Evolutionary conservation across 805 yeast species (phyloP).

Genomic region (Starmerella vaccinii): DNA sequence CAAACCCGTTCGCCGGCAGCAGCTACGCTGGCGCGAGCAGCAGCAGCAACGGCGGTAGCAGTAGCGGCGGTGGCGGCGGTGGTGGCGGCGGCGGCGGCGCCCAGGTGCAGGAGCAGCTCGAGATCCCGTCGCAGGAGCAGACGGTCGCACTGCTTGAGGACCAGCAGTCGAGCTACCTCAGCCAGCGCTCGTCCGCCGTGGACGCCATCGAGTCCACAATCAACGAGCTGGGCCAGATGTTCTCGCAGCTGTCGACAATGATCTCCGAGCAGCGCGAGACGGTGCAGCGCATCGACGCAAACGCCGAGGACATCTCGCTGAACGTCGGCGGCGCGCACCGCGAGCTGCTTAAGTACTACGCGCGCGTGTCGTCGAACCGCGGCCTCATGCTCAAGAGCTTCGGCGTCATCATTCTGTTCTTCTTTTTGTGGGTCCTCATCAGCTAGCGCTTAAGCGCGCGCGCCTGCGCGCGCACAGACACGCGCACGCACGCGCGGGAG

Average conservation of each 20-base stretch:
- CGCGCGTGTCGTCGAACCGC: conserved; percentile 76
- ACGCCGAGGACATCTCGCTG: conserved; percentile 84
- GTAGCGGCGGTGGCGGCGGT: conserved; percentile 15
- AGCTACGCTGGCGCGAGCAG: too few relatives aligned
- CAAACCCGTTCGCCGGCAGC: conserved; percentile 26
- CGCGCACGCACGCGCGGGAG: neutral
- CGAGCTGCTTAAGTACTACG: conserved; percentile 81
- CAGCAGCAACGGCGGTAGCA: too few relatives aligned
- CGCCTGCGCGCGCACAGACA: too few relatives aligned
- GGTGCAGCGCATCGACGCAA: conserved; percentile 87
- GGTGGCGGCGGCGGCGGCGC: conserved; percentile 4
- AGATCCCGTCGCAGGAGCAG: conserved; percentile 80
- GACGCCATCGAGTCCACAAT: conserved; percentile 96
- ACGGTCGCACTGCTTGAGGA: conserved; percentile 74
- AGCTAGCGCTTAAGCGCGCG: conserved; percentile 13
- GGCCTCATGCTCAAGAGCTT: conserved; percentile 87
- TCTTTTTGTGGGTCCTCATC: conserved; percentile 30
- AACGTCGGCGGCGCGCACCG: conserved; percentile 91
- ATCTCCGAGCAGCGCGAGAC: conserved; percentile 95
- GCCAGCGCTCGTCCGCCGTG: conserved; percentile 78
- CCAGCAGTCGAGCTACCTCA: conserved; percentile 63
- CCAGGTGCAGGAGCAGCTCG: conserved; percentile 31
- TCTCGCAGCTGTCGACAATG: conserved; percentile 93
- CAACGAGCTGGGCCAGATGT: conserved; percentile 88
- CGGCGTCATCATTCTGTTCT: conserved; percentile 60